Base-by-base conservation (phyloP, 352 stramenopile genomes). In the Phytopythium delawarense region DNA sequence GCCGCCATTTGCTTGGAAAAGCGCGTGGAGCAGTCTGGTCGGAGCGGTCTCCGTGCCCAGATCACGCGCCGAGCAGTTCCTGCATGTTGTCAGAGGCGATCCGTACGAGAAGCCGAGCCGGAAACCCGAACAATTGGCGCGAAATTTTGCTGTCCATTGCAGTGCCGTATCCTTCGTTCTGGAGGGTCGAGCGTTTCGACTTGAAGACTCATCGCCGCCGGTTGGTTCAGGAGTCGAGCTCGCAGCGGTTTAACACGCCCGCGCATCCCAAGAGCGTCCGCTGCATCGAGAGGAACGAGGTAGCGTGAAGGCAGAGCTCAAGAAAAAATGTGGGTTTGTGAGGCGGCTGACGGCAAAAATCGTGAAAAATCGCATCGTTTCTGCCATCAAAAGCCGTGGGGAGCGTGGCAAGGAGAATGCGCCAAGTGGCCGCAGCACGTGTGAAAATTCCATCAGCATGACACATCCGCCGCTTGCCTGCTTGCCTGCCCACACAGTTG, bases 361-460 rank as follows among this genome's bases (percentile, higher is more conserved):
- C 44, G n/a, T 30, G n/a, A 52, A 34, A n/a, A 52, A 9, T 39
- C 34, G 46, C 30, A 50, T 52, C 23, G 30, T 52, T 52, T 52
- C 23, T 52, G 46, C 1, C 21, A 34, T 34, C 46, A 28, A 23
- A 25, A 23, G 2, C n/a, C 20, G 42, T 18, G 20, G 1, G 20
- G n/a, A 13, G 8, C 18, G 40, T 48, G 42, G n/a, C 44, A 7
- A 13, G 42, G 44, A 16, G 30, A 50, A 18, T 18, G 46, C 23
- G 46, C 46, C 7, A 52, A 52, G 13, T 52, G 46, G 23, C 46
- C 1, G 12, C 46, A 28, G 25, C 46, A 34, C 21, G 20, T 34
- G 46, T 34, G 42, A 52, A 52, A 52, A 34, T 34, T 52, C 46
- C 46, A 52, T 35, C 46, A 52, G 23, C 20, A 21, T 23, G 42